Base-by-base conservation (phyloP, 1,284 basidiomycete genomes). In the Ustilago lituana region DNA sequence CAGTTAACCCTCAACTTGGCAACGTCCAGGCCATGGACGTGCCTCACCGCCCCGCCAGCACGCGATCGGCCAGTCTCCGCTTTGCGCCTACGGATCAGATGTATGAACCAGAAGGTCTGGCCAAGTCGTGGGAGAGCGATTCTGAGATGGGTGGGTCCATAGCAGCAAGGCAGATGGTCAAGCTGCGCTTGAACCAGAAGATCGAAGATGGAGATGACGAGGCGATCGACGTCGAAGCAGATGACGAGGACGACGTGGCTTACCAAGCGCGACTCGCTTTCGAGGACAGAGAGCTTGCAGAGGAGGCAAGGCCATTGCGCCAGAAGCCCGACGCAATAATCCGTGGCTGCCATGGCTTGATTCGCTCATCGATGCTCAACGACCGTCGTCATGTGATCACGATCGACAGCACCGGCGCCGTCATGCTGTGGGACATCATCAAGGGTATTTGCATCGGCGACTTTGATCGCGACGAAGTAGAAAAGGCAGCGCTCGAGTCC, bases 351-450 rank as follows among this genome's bases (percentile, higher is more conserved):
- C 86, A 88, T 55, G 95, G 96, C 5, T 86, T 98, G 11, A 89
- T 96, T 45, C 87, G 94, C 20, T 90, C 89, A 6, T 84, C 90
- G 22, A 86, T 94, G 60, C 85, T 98, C 41, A 98, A 94, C 82
- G 93, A 98, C 79, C 87, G 94, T 33, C 87, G 94, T 59, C 94
- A 98, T 80, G 93, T 90, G 5, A 84, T 99, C 50, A 93, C 93
- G 0, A 89, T 97, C 35, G 91, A 98, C 81, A 94, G 93, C 0
- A 85, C 86, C 0, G 91, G 92, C 9, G 78, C 90, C 68, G 89
- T 98, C 4, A 90, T 90, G 0, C 87, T 94, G 3, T 98, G 96
- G 95, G 91, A 98, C 83, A 88, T 98, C 51, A 86, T 95, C 15
- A 86, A 88, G 0, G 89, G 91, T 1, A 68, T 85, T 1, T 98